Evolutionary conservation across 352 stramenopile species (phyloP), one percentile per base, ranked within the genome.

Genomic region (Phytophthora pini): DNA sequence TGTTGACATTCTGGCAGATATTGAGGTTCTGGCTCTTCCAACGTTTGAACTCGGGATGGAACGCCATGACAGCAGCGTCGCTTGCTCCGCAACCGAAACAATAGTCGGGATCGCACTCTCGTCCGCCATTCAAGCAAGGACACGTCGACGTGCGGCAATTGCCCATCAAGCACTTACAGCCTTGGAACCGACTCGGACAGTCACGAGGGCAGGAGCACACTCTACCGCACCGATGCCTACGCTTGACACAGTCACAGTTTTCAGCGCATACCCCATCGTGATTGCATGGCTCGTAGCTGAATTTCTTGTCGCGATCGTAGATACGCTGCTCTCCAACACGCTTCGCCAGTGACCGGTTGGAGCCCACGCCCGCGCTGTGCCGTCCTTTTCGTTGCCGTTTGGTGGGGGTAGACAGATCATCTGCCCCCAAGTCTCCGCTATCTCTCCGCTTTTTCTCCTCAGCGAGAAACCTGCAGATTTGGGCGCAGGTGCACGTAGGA

Each of bases 41-140:
- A 17, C 43, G 48, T 46, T 75, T 69, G 34, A 70, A 70, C 4
- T 62, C 67, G 4, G 53, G 17, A 24, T 79, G 66, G 24, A 79
- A 79, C 9, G 60, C 75, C 56, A 90, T 76, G 27, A 94, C 80
- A 3, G 78, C 74, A 2, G 71, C 79, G 10, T 89, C 84, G n/a
- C 77, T 78, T 0, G 84, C 81, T 3, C 86, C 86, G 52, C 86
- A 94, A 1, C 65, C 80, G 38, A 90, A 87, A 43, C 86, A 94
- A 47, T 76, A 85, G 49, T 94, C 84, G 1, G 86, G 86, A 48
- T 93, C 80, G 24, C 86, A 94, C 54, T 94, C 86, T 6, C 82
- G 71, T 5, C 65, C 72, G 40, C 58, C 64, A 15, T n/a, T 65
- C 50, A 67, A 89, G 58, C 86, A 94, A 12, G 81, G 48, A 58